Evolutionary conservation across 257 asterid species (phyloP).

Genomic region (Nicotiana tomentosiformis): DNA sequence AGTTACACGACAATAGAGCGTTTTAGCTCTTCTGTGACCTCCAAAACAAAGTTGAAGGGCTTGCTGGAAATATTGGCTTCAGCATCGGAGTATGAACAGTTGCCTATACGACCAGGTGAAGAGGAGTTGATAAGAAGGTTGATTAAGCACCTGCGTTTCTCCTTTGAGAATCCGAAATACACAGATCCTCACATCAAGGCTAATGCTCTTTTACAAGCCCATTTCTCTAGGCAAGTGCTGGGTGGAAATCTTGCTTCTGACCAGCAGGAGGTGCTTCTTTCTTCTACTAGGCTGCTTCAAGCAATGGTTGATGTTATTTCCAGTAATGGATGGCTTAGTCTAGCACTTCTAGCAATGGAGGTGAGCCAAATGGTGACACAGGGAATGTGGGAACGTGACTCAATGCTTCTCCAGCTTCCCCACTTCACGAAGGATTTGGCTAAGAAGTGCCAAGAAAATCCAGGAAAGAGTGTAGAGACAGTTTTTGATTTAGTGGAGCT

Average conservation of each 20-base stretch:
- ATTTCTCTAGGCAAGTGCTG: conserved; percentile 30
- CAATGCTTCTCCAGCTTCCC: conserved; percentile 36
- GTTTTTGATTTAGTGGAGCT: conserved; percentile 37
- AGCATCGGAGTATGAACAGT: conserved; percentile 36
- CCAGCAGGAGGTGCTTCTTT: conserved; percentile 31
- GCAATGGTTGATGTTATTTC: conserved; percentile 45
- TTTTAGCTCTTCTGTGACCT: conserved; percentile 32
- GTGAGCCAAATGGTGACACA: conserved; percentile 44
- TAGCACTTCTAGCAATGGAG: conserved; percentile 35
- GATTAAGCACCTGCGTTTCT: conserved; percentile 35
- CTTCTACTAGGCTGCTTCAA: conserved; percentile 31
- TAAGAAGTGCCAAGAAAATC: conserved; percentile 34
- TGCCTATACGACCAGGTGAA: conserved; percentile 38
- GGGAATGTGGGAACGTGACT: conserved; percentile 41
- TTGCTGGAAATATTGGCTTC: conserved; percentile 34
- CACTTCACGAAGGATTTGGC: conserved; percentile 41
- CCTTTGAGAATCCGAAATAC: conserved; percentile 27
- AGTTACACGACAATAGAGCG: conserved; percentile 44
- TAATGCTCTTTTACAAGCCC: conserved; percentile 38
- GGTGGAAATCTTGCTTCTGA: conserved; percentile 32
- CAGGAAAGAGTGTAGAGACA: conserved; percentile 31
- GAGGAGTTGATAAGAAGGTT: conserved; percentile 37
- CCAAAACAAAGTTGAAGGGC: conserved; percentile 38
- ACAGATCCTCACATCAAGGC: conserved; percentile 37
- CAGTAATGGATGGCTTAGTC: conserved; percentile 38